Conservation (phyloP, 164 flowering plant species). For the Nymphaea thermarum region DNA sequence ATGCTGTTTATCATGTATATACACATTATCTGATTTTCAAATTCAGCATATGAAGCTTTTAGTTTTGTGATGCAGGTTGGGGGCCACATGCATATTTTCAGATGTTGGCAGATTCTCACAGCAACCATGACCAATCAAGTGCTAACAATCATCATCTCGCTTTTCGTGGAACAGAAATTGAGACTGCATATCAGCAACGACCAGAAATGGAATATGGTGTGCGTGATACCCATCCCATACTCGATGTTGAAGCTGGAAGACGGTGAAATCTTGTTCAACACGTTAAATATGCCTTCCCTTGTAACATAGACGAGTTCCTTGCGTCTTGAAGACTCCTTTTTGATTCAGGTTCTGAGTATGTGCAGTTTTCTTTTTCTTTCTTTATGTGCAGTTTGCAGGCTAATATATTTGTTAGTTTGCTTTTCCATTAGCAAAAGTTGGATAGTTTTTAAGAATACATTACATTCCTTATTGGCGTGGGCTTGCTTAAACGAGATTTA, state of each 20-base stretch:
- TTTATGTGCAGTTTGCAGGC: too few relatives aligned
- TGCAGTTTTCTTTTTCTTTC: neutral
- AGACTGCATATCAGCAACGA: conserved; percentile 18
- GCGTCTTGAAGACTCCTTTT: neutral
- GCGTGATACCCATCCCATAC: conserved; percentile 16
- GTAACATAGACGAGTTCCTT: neutral
- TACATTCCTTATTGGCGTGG: too few relatives aligned
- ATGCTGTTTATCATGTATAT: too few relatives aligned
- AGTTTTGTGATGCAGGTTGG: conserved; percentile 11
- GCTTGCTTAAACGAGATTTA: too few relatives aligned
- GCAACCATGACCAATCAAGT: conserved; percentile 15
- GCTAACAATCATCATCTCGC: conserved; percentile 8
- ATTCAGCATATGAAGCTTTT: neutral
- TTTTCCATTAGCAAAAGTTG: too few relatives aligned
- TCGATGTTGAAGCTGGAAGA: conserved; percentile 23
- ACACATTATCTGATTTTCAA: too few relatives aligned
- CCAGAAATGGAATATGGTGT: conserved; percentile 1
- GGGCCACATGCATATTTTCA: conserved; percentile 26
- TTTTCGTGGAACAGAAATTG: conserved; percentile 22
- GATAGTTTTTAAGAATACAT: too few relatives aligned
- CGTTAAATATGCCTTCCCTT: neutral
- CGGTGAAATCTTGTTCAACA: conserved; percentile 1
- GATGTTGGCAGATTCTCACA: conserved; percentile 30
- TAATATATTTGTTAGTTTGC: too few relatives aligned
- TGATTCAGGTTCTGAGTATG: neutral